These are phyloP conservation scores for Sporothrix brasiliensis DNA, from an alignment of 2,329 filamentous ascomycete genomes.

Conservation along the genomic window DNA sequence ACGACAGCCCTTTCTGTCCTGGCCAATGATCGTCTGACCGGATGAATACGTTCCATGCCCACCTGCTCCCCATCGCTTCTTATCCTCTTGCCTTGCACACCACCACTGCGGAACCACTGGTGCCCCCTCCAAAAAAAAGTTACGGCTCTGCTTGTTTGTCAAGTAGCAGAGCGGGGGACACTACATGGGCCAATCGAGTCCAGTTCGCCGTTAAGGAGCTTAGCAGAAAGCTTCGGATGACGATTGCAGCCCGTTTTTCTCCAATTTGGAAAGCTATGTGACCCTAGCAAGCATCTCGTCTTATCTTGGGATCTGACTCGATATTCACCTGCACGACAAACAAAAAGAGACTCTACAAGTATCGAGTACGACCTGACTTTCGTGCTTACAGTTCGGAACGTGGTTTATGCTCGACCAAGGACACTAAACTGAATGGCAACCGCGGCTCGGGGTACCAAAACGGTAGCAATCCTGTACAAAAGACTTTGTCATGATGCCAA, in stretches of 20 bases:
- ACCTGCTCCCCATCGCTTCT: conserved; percentile 6
- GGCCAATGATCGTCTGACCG: conserved; percentile 36
- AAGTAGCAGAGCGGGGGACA: background rate
- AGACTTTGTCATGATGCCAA: background rate
- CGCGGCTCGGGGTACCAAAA: too few relatives aligned
- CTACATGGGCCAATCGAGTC: background rate
- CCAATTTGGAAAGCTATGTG: background rate
- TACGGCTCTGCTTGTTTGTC: background rate
- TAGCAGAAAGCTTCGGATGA: background rate
- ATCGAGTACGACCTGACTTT: background rate
- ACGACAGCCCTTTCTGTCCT: conserved; percentile 16
- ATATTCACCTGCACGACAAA: background rate
- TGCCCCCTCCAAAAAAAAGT: background rate
- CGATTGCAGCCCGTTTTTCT: background rate
- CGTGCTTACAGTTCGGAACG: too few relatives aligned
- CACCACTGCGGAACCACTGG: background rate
- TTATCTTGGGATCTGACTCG: background rate
- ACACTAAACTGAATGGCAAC: too few relatives aligned
- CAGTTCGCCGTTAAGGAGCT: background rate
- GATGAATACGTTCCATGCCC: conserved; percentile 40
- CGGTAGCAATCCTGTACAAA: too few relatives aligned
- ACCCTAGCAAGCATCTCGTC: background rate
- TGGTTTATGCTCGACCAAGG: too few relatives aligned
- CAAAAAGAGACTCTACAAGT: background rate
- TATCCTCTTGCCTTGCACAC: background rate